A percentile compares a stretch with the other conserved stretches of the same genome.
phyloP scores from a whole-genome alignment of 306 rosid species.

The Pyrus bretschneideri region DNA sequence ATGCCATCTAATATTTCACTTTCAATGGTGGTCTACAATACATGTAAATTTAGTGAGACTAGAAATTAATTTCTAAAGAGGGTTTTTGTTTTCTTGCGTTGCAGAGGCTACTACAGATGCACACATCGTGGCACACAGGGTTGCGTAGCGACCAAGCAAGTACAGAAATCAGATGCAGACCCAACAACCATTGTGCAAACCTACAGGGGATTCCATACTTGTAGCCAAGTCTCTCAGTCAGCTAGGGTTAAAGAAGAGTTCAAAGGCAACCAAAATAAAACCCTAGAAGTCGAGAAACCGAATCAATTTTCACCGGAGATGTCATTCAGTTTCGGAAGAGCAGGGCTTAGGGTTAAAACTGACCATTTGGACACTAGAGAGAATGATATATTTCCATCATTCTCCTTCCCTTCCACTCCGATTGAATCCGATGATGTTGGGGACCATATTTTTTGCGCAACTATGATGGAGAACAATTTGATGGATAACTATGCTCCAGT shows the following conservation, averaged over 20 bases:
- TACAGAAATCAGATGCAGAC: slow-evolving; percentile 66
- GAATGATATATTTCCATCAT: slow-evolving; percentile 36
- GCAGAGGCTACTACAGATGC: slow-evolving; percentile 85
- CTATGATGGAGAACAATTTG: slow-evolving; percentile 28
- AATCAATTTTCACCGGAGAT: slow-evolving; percentile 10
- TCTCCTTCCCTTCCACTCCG: slow-evolving; percentile 35
- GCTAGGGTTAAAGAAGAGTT: slow-evolving; percentile 19
- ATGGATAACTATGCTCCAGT: slow-evolving; percentile 19
- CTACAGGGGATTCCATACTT: slow-evolving; percentile 63
- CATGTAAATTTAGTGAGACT: background rate
- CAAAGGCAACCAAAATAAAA: slow-evolving; percentile 21
- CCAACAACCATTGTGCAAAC: slow-evolving; percentile 36
- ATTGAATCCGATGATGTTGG: slow-evolving; percentile 32
- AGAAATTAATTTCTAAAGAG: background rate
- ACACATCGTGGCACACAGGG: slow-evolving; percentile 55
- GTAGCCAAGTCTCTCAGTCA: slow-evolving; percentile 33
- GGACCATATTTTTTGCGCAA: slow-evolving; percentile 22
- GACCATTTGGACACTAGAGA: slow-evolving; percentile 34
- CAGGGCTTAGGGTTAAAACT: slow-evolving; percentile 34
- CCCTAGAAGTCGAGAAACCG: slow-evolving; percentile 17
- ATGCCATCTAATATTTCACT: background rate
- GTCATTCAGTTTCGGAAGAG: slow-evolving; percentile 17
- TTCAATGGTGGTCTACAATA: background rate
- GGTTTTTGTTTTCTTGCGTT: slow-evolving; percentile 8
- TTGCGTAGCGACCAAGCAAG: slow-evolving; percentile 83